Base-by-base conservation (phyloP, 306 rosid genomes). In the Lathyrus oleraceus region DNA sequence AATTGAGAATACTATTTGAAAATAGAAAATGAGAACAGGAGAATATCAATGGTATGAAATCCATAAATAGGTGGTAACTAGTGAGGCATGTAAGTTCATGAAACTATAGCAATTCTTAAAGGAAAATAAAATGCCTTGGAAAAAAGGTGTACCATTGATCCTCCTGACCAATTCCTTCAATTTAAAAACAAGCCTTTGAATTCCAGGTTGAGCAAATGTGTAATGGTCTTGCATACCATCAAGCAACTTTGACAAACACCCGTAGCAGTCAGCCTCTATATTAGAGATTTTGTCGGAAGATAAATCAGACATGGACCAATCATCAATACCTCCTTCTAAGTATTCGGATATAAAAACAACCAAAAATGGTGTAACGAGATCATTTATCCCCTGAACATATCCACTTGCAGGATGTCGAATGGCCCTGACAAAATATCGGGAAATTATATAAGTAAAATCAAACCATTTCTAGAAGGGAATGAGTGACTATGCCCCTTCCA, bases 331-430 rank as follows among this genome's bases (percentile, higher is more conserved):
- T 70, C 96, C 98, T 67, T 88, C 85, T 44, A 90, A 76, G 87
- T 83, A 58, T 72, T 93, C 98, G 72, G 98, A 87, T 78, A 93
- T 76, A 81, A 93, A 90, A 75, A 90, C 91, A 75, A 93, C 90
- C 65, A 93, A 76, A 87, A 93, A 93, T 1, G 98, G 97, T n/a
- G 98, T 90, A 52, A 76, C 97, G 28, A 93, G 97, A 80, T 93
- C 98, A 78, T 93, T 93, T 88, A 93, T 93, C 76, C 98, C 98
- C 85, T 90, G 98, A 70, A 93, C 98, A 66, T 93, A 93, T 78
- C 98, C 98, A 81, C 98, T 93, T 63, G 98, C 98, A 69, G 98
- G 98, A 84, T 93, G 98, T 65, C 96, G 96, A 76, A 93, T 93
- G 42, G 98, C 96, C 98, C 98, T 93, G 84, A 67, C 75, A 83